Conservation (phyloP, 1,284 basidiomycete genomes). For the Papiliotrema laurentii region DNA sequence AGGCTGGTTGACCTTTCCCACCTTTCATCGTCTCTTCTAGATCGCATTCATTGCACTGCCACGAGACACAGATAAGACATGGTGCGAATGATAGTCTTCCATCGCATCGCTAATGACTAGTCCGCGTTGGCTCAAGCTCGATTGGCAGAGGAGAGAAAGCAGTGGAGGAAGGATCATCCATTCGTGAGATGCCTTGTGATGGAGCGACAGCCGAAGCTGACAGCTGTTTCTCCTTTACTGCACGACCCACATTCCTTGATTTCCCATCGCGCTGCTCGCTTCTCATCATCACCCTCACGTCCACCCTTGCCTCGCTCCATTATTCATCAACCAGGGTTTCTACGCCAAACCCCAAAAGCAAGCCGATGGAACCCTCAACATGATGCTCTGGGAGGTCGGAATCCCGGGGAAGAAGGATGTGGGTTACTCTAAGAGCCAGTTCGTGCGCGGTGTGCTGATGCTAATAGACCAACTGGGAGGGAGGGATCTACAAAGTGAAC, state of each 20-base stretch:
- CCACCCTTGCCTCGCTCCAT: background rate
- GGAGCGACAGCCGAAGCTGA: too few relatives aligned
- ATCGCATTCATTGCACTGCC: too few relatives aligned
- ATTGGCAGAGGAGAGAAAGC: slow-evolving; percentile 86
- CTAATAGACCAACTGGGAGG: slow-evolving; percentile 88
- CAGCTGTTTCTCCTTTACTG: slow-evolving; percentile 27
- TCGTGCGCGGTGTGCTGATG: slow-evolving; percentile 20
- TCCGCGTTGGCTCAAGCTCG: slow-evolving; percentile 39
- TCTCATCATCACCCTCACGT: background rate
- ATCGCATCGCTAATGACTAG: too few relatives aligned
- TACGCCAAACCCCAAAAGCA: slow-evolving; percentile 88
- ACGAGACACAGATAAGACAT: too few relatives aligned
- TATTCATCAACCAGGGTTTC: slow-evolving; percentile 66
- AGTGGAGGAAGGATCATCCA: slow-evolving; percentile 98
- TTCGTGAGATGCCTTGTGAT: too few relatives aligned
- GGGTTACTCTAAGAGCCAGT: slow-evolving; percentile 51
- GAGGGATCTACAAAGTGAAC: slow-evolving; percentile 84
- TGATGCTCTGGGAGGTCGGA: slow-evolving; percentile 97
- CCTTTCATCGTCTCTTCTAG: too few relatives aligned
- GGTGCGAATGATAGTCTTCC: too few relatives aligned
- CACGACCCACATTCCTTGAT: background rate
- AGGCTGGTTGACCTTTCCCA: too few relatives aligned
- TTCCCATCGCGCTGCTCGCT: background rate
- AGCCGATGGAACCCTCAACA: slow-evolving; percentile 87
- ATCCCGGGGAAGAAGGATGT: slow-evolving; percentile 82